phyloP scores from a whole-genome alignment of 176 grass and related monocot genomes.

The Eragrostis nindensis region DNA sequence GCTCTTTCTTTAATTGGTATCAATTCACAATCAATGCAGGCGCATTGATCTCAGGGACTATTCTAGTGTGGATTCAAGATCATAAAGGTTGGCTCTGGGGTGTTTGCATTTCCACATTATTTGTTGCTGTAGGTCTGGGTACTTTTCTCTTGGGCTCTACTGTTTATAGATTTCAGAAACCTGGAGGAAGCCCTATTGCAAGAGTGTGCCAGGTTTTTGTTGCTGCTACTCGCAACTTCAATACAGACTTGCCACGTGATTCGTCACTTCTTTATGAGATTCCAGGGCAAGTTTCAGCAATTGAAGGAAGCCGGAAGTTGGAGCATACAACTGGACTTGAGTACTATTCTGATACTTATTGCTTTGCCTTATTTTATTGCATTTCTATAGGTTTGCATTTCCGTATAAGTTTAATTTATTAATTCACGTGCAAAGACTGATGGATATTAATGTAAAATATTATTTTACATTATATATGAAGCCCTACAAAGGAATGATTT shows the following conservation, averaged over 20 bases:
- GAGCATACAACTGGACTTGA: constrained; percentile 50
- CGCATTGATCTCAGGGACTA: constrained; percentile 63
- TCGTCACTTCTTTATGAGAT: constrained; percentile 72
- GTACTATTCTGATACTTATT: constrained; percentile 37
- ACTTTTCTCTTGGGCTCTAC: constrained; percentile 66
- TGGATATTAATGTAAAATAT: not conserved
- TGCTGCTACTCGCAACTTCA: constrained; percentile 58
- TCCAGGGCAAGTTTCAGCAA: constrained; percentile 54
- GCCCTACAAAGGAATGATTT: not conserved
- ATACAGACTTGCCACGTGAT: constrained; percentile 62
- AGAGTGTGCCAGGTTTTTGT: constrained; percentile 72
- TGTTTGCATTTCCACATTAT: constrained; percentile 59
- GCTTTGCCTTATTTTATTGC: not conserved
- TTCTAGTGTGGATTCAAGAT: constrained; percentile 84
- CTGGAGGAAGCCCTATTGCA: constrained; percentile 75
- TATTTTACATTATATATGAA: not conserved
- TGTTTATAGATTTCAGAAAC: constrained; percentile 86
- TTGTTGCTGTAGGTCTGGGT: constrained; percentile 60
- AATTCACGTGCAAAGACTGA: not conserved
- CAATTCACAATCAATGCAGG: constrained; percentile 72
- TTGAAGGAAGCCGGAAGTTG: constrained; percentile 59
- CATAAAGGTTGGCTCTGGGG: constrained; percentile 77
- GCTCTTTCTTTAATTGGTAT: constrained; percentile 86
- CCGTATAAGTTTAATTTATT: constrained; percentile 5
- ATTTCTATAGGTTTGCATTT: constrained; percentile 20